Evolutionary conservation across 352 stramenopile genomes (phyloP), one percentile per base, ranked within the genome.

Genomic region (Globisporangium lucens): DNA sequence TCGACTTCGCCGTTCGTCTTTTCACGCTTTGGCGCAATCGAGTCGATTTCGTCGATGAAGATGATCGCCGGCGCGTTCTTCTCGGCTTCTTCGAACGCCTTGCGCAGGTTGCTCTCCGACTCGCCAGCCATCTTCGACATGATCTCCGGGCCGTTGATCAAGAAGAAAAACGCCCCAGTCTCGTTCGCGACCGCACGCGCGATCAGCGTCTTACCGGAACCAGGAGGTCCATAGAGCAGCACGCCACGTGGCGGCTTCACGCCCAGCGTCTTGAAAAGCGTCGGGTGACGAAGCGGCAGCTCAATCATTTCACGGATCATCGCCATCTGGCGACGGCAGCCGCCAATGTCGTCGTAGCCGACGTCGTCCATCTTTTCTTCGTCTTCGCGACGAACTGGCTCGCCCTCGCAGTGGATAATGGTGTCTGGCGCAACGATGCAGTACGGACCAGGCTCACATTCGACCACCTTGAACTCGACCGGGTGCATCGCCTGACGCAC

Each of bases 1-100:
- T 99, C 98, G 22, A 99, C 97, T 77, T 99, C 97, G 43, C 98
- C 98, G 75, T 99, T 99, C 22, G 97, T 98, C 87, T 99, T 99
- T 65, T 99, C 98, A 80, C 98, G 88, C 83, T 99, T 99, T 1
- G 98, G 98, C 9, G 97, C 97, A 66, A 95, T 93, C 15, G 97
- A 99, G 76, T 99, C 98, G 71, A 99, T 99, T 69, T 99, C 98
- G 82, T 99, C 98, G 77, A 99, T 99, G 74, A 99, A 99, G 70
- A 99, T 99, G 76, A 99, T 99, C n/a, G 97, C 93, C 24, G 98
- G 98, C 3, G 97, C 96, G 77, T 99, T 99, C 88, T 99, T 99
- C 82, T 99, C 97, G 0, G 98, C 97, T 77, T 99, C 96, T 73
- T 99, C 96, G 68, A 99, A 99, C 9, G 97, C 97, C 77, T 99